Base-by-base conservation (phyloP, 306 rosid genomes). In the Trifolium dubium region DNA sequence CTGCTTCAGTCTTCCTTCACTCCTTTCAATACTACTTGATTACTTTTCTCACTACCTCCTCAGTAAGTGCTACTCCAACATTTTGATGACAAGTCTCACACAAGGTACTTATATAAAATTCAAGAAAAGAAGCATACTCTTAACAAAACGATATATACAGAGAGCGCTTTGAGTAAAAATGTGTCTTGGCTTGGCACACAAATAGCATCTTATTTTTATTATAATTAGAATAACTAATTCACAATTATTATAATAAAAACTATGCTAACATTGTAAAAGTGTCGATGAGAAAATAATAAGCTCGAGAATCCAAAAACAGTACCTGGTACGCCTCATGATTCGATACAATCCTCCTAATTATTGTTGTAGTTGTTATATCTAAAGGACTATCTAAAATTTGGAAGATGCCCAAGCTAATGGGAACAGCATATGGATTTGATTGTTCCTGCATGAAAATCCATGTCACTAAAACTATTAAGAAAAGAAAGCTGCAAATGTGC, bases 261-360 rank as follows among this genome's bases (percentile, higher is more conserved):
- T 2, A 51, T 11, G 62, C 46, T 30, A 54, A 53, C 13, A 63
- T 63, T 62, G 30, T 50, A 61, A 72, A 39, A 32, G 59, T 19
- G 40, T 67, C 39, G 10, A 4, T 9, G 34, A 72, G 39, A 43
- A 61, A 46, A 34, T 55, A n/a, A 35, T 15, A 55, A 64, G 51
- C 64, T 29, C 4, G 73, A 32, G n/a, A 63, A 55, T 55, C 69
- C 46, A n/a, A n/a, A n/a, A n/a, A n/a, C n/a, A n/a, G 13, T 72
- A 93, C 98, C 96, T 89, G 98, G 80, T 86, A 93, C 4, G 98
- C 98, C 77, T 93, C 97, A 39, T 93, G 94, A 81, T 93, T 93
- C 47, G 94, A 72, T 46, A 93, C 88, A 43, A 93, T 93, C 86
- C 98, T 91, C 77, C 78, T 85, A 79, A 93, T 91, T 85, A 93